Conservation (phyloP, 1,284 basidiomycete genomes). For the Cutaneotrichosporon curvatum region DNA sequence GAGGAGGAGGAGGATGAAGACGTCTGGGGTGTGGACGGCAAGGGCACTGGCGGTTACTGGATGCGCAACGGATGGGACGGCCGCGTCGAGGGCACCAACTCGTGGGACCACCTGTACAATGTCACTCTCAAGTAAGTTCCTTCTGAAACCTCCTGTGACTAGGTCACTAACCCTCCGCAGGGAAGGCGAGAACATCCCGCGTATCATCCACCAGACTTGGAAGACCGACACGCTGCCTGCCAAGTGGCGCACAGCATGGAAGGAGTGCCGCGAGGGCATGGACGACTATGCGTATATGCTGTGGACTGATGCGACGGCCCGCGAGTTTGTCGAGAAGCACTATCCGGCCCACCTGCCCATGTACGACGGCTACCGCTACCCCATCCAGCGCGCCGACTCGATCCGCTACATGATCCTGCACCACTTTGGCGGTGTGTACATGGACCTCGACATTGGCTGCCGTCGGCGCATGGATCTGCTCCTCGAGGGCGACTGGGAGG, state of each 20-base stretch:
- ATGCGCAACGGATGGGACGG: slow-evolving; percentile 44
- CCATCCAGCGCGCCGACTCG: slow-evolving; percentile 92
- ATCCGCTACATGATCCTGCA: slow-evolving; percentile 98
- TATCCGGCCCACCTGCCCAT: slow-evolving; percentile 91
- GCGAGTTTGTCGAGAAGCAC: slow-evolving; percentile 77
- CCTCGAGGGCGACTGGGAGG: slow-evolving; percentile 64
- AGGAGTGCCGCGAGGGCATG: slow-evolving; percentile 78
- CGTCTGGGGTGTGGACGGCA: slow-evolving; percentile 40
- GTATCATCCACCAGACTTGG: slow-evolving; percentile 98
- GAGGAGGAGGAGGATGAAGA: too few species aligned
- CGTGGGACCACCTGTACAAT: slow-evolving; percentile 39
- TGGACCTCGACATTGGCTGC: slow-evolving; percentile 97
- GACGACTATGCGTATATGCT: slow-evolving; percentile 95
- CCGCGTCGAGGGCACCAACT: slow-evolving; percentile 26
- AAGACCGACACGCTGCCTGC: slow-evolving; percentile 80
- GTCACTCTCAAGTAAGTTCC: slow-evolving; percentile 34
- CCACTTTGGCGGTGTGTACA: slow-evolving; percentile 89
- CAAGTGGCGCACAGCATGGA: slow-evolving; percentile 71
- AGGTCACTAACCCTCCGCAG: slow-evolving; percentile 5
- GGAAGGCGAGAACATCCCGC: slow-evolving; percentile 65
- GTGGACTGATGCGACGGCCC: slow-evolving; percentile 88
- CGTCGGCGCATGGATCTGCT: slow-evolving; percentile 81
- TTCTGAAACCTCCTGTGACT: too few species aligned
- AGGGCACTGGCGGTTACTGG: slow-evolving; percentile 42
- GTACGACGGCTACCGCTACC: slow-evolving; percentile 85